phyloP scores from a whole-genome alignment of 306 rosid genomes.

The Lablab purpureus region DNA sequence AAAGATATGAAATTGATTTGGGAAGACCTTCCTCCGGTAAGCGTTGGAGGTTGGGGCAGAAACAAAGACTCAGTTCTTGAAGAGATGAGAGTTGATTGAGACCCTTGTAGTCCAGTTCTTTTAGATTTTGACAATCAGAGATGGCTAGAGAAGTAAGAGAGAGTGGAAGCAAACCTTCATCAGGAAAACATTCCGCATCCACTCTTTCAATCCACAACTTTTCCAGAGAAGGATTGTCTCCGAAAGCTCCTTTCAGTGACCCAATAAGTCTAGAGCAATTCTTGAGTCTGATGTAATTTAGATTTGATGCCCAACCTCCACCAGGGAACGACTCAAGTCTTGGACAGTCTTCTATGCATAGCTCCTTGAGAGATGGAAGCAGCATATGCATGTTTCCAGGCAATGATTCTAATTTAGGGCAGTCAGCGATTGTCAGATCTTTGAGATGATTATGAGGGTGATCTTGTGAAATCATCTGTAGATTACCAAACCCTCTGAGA shows the following conservation, averaged over 20 bases:
- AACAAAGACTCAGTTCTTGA: rapidly evolving
- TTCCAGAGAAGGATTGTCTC: too few species aligned
- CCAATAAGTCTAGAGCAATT: not conserved
- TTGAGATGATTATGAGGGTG: not conserved
- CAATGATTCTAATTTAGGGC: not conserved
- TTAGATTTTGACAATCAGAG: not conserved
- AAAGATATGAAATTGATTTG: too few species aligned
- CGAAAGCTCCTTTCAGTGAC: not conserved
- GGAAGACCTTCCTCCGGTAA: too few species aligned
- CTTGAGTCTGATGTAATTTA: rapidly evolving
- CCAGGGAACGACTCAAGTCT: not conserved
- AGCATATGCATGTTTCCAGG: not conserved
- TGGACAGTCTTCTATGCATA: not conserved
- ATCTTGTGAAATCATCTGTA: not conserved
- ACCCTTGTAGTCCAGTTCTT: not conserved
- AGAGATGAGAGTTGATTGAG: not conserved
- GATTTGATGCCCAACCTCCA: not conserved
- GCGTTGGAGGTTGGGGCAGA: not conserved
- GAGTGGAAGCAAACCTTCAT: not conserved
- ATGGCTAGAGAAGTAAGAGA: not conserved
- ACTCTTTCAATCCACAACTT: too few species aligned
- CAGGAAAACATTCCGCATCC: not conserved
- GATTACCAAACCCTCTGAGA: too few species aligned
- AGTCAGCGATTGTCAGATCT: too few species aligned
- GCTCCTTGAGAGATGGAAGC: not conserved